phyloP scores from a whole-genome alignment of 257 asterid species.

The Solanum rostratum region DNA sequence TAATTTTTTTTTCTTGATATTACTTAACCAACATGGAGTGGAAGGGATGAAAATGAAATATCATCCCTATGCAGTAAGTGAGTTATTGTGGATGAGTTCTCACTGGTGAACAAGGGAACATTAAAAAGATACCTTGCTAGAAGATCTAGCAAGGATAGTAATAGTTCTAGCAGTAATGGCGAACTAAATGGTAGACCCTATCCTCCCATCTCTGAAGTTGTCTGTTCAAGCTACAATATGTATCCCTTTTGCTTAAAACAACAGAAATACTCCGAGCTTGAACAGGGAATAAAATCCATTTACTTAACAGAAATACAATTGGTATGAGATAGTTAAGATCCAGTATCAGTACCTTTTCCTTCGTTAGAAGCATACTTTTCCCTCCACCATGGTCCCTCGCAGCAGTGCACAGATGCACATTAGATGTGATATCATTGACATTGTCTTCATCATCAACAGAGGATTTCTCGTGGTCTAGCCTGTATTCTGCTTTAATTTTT shows the following conservation, averaged over 20 bases:
- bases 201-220: conserved; percentile 10
- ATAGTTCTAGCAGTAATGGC: conserved; percentile 1
- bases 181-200: conserved; percentile 1
- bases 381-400: conserved; percentile 53
- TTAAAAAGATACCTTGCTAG: conserved; percentile 10
- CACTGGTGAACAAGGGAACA: background rate
- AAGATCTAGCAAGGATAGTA: background rate
- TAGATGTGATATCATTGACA: conserved; percentile 22
- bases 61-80: background rate
- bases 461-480: conserved; percentile 36
- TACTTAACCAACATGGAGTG: background rate
- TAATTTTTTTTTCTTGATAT: background rate
- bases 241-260: background rate
- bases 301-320: background rate
- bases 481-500: conserved; percentile 30
- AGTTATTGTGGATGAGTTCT: background rate
- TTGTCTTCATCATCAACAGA: conserved; percentile 27
- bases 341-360: conserved; percentile 38
- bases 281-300: background rate
- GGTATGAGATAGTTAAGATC: conserved; percentile 3
- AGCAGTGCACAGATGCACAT: conserved; percentile 32
- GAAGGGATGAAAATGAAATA: background rate
- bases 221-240: conserved; percentile 7
- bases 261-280: background rate
- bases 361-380: conserved; percentile 28